Conservation (phyloP, 192 early-diverging fungal species). For the Fimicolochytrium jonesii region DNA sequence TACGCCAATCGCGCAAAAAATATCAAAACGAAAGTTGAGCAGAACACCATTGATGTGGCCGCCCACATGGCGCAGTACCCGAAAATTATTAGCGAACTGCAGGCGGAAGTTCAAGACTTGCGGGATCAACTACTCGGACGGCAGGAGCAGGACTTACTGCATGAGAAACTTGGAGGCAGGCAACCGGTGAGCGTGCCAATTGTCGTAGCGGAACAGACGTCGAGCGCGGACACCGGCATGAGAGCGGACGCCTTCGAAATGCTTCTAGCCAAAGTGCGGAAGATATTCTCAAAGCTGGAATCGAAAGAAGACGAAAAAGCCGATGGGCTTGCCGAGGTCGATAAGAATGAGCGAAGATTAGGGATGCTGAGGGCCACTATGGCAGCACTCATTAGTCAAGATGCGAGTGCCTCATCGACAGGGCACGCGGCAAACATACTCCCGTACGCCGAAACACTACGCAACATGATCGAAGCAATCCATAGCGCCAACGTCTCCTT, state of each 20-base stretch:
- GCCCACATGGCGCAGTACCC: slow-evolving; percentile 37
- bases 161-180: slow-evolving; percentile 1
- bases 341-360: slow-evolving; percentile 16
- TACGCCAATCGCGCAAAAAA: slow-evolving; percentile 69
- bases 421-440: neutral
- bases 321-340: slow-evolving; percentile 12
- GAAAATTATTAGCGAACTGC: slow-evolving; percentile 28
- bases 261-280: slow-evolving; percentile 4
- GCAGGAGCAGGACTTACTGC: too few species aligned
- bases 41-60: slow-evolving; percentile 36
- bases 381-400: neutral
- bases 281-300: slow-evolving; percentile 16
- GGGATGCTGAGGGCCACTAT: neutral
- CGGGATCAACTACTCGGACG: slow-evolving; percentile 22
- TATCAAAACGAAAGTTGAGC: slow-evolving; percentile 57
- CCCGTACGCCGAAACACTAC: neutral
- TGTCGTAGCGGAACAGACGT: neutral
- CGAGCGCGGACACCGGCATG: neutral
- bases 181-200: neutral
- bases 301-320: slow-evolving; percentile 1
- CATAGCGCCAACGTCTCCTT: slow-evolving; percentile 21
- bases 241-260: neutral
- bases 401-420: neutral
- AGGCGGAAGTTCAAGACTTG: slow-evolving; percentile 29
- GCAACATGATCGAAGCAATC: slow-evolving; percentile 9